Conservation (phyloP, 768 basidiomycete species). For the Hortiboletus campestris region DNA sequence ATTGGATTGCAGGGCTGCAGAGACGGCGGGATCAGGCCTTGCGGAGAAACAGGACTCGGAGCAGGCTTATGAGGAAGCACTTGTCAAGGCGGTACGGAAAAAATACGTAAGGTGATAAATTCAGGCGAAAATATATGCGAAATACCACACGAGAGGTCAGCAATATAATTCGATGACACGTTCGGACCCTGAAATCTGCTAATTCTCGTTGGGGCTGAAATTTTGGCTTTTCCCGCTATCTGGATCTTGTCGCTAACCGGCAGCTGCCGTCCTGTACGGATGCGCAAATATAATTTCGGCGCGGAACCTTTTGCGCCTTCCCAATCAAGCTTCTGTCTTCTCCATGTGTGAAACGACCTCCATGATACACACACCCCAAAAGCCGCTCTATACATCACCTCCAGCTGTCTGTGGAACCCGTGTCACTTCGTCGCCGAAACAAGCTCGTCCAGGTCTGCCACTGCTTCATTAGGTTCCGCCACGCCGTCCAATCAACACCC, state of each 20-base stretch:
- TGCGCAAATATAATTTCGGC: constrained; percentile 32
- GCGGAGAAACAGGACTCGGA: constrained; percentile 24
- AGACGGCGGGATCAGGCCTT: constrained; percentile 25
- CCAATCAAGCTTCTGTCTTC: constrained; percentile 9
- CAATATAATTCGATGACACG: constrained; percentile 29
- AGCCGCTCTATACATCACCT: constrained; percentile 14
- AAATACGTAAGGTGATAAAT: constrained; percentile 34
- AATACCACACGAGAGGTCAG: constrained; percentile 18
- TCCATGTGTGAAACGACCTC: constrained; percentile 21
- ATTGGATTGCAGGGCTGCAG: constrained; percentile 29
- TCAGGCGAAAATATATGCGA: constrained; percentile 20
- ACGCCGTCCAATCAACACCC: constrained; percentile 5
- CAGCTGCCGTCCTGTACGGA: constrained; percentile 27
- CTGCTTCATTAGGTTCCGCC: not conserved
- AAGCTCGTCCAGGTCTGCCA: not conserved
- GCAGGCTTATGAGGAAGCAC: constrained; percentile 35
- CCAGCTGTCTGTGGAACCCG: not conserved
- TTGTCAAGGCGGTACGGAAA: constrained; percentile 36
- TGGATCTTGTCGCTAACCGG: constrained; percentile 31
- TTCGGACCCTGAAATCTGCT: constrained; percentile 35
- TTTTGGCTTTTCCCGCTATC: constrained; percentile 36
- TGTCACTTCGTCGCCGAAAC: not conserved
- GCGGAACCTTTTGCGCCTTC: constrained; percentile 26
- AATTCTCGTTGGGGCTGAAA: constrained; percentile 27
- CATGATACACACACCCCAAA: constrained; percentile 1